Base-by-base conservation (phyloP, 495 filamentous ascomycete species). In the Penicillium steckii region DNA sequence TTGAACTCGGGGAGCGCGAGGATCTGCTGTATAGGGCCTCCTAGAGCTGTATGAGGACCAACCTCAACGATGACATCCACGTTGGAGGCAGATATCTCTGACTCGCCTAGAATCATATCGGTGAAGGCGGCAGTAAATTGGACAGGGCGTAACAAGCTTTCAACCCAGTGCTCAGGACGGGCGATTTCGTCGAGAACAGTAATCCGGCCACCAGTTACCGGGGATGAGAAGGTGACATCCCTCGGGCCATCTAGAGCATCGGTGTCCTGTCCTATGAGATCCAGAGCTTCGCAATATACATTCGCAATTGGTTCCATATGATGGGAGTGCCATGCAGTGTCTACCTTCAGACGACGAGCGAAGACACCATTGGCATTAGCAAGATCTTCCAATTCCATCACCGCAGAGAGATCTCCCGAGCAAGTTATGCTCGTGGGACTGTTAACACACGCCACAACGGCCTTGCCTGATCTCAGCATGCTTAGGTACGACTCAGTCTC, bases 31-130 rank as follows among this genome's bases (percentile, higher is more conserved):
- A 65, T 61, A 4, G 55, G 58, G 8, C 73, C 69, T 30, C 73
- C 69, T 4, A 82, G 66, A 0, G 79, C 69, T 0, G 78, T 64
- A 46, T 82, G 80, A 0, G 77, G 78, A 0, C 79, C 80, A 23
- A 82, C 52, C 43, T 82, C 80, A 4, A 82, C 2, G 23, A 30
- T 64, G 1, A 74, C 22, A 44, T 64, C 57, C n/a, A n/a, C n/a
- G n/a, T n/a, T n/a, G n/a, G n/a, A n/a, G n/a, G n/a, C n/a, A n/a
- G n/a, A n/a, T 3, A 71, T 59, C 0, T 25, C 50, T 0, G 48
- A 49, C 2, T 40, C 33, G 0, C 12, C 8, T 2, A 9, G 8
- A 1, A 40, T 8, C 2, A 52, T 44, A 1, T 12, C n/a, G 15
- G 30, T 26, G 1, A 60, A 48, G 0, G 57, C 57, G 1, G 45